phyloP scores from a whole-genome alignment of 23 red algal genomes.

The Cyanidiococcus yangmingshanensis region DNA sequence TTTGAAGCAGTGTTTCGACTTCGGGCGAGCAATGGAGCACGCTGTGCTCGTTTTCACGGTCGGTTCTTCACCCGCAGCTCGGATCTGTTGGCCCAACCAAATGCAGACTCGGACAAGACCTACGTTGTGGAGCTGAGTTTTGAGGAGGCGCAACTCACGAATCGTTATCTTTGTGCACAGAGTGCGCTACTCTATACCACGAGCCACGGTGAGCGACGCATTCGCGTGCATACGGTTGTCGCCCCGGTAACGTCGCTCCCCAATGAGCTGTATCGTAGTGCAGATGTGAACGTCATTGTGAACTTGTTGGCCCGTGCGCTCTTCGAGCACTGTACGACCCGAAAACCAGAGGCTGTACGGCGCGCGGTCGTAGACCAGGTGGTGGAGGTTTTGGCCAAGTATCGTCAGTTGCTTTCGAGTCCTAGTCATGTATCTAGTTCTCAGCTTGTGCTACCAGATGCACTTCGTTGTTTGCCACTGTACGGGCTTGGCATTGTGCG shows the following conservation, averaged over 20 bases:
- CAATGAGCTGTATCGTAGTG: conserved; percentile 51
- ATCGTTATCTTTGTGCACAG: conserved; percentile 57
- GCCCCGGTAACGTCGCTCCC: conserved; percentile 49
- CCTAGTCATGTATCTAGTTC: not conserved
- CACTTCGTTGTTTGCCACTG: conserved; percentile 63
- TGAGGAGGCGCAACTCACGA: conserved; percentile 54
- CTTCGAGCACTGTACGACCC: conserved; percentile 50
- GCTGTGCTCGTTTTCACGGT: conserved; percentile 67
- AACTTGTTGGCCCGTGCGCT: conserved; percentile 51
- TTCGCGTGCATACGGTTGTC: conserved; percentile 84
- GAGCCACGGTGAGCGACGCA: conserved; percentile 71
- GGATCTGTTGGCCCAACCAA: conserved; percentile 79
- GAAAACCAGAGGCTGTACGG: conserved; percentile 45
- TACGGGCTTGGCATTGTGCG: conserved; percentile 71
- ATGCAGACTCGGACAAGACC: conserved; percentile 76
- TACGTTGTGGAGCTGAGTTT: conserved; percentile 83
- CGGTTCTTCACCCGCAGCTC: conserved; percentile 86
- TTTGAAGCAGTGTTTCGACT: conserved; percentile 93
- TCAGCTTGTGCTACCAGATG: conserved; percentile 73
- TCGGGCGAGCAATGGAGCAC: conserved; percentile 68
- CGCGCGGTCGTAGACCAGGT: conserved; percentile 49
- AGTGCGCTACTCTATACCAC: conserved; percentile 95
- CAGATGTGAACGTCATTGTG: conserved; percentile 58
- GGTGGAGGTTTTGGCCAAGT: conserved; percentile 55
- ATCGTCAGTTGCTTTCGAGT: conserved; percentile 50